phyloP scores from a whole-genome alignment of 257 asterid species.

The Lycium ferocissimum region DNA sequence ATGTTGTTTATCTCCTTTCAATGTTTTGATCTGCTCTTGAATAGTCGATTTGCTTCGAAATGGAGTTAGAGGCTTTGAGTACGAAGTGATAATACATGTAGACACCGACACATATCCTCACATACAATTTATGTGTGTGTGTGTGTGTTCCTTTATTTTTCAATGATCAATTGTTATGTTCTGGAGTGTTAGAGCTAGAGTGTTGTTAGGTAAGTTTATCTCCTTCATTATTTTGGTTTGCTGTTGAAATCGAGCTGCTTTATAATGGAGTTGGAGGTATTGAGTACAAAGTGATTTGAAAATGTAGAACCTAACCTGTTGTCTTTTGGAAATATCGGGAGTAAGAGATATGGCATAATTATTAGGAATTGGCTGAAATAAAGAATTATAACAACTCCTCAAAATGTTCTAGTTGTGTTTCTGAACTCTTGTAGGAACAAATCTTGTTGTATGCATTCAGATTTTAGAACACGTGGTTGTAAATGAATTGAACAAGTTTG shows the following conservation, averaged over 20 bases:
- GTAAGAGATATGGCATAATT: neutral
- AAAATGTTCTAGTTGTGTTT: neutral
- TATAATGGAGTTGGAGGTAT: neutral
- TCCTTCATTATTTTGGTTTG: neutral
- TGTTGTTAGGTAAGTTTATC: conserved; percentile 10
- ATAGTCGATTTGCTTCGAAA: neutral
- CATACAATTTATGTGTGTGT: neutral
- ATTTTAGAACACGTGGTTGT: neutral
- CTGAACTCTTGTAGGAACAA: neutral
- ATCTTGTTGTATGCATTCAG: neutral
- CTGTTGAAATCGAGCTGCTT: neutral
- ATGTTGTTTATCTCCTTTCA: neutral
- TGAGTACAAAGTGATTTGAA: neutral
- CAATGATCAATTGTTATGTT: neutral
- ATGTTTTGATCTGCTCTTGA: neutral
- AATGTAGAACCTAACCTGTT: conserved; percentile 3
- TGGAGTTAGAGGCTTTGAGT: neutral
- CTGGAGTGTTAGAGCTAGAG: neutral
- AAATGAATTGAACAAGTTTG: conserved; percentile 20
- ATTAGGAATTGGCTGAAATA: neutral
- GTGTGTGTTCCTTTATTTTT: neutral
- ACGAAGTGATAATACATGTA: neutral
- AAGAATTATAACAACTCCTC: neutral
- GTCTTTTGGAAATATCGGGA: neutral
- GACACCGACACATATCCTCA: neutral